Conservation (phyloP, 176 grass and related monocot genomes). For the Aegilops sharonensis region DNA sequence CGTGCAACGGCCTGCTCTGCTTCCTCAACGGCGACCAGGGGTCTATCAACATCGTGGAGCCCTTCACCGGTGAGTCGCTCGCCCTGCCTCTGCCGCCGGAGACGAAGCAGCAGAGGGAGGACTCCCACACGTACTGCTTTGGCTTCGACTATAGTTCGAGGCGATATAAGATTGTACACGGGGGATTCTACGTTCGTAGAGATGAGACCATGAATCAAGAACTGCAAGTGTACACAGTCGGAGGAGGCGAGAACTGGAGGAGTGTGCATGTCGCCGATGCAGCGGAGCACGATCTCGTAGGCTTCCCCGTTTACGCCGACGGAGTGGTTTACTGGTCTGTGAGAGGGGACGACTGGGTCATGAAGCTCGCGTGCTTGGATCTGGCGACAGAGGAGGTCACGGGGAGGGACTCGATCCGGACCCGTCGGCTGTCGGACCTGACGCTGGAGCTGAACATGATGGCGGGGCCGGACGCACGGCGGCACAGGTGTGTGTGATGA, state of each 20-base stretch:
- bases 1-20: background rate
- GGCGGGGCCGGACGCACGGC: too few relatives aligned
- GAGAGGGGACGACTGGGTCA: background rate
- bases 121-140: background rate
- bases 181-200: too few relatives aligned
- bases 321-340: slow-evolving; percentile 19
- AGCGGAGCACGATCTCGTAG: fast-evolving
- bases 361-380: too few relatives aligned
- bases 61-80: background rate
- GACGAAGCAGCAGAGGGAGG: background rate
- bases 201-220: background rate
- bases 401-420: background rate
- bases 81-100: background rate
- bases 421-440: too few relatives aligned
- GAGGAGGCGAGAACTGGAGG: background rate
- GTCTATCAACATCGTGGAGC: background rate
- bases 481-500: background rate
- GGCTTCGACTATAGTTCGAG: background rate
- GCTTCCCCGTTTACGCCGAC: background rate
- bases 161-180: background rate
- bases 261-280: background rate
- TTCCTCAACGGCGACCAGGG: background rate
- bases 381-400: background rate
- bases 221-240: background rate
- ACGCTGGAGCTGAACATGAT: too few relatives aligned